Percentiles rank a stretch among this genome's conserved stretches.
Evolutionary conservation across 2,329 filamentous ascomycete genomes (phyloP).

Genomic region (Mycosphaerella sp.): DNA sequence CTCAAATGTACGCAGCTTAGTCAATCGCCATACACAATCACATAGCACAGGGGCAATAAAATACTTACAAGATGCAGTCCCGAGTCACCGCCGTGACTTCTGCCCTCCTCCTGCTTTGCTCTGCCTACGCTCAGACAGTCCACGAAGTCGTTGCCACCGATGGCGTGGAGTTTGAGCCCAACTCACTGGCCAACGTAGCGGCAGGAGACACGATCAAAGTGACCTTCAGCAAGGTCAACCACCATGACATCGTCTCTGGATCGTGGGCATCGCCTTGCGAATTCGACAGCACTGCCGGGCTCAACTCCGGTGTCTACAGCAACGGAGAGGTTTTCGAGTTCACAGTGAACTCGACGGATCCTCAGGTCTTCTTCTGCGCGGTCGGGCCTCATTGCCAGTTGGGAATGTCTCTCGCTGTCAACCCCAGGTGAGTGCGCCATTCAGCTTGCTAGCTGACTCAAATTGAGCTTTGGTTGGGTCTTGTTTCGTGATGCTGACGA

Average conservation of each 20-base stretch:
- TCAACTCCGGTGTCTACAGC: conserved; percentile 6
- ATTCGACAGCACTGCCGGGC: conserved; percentile 4
- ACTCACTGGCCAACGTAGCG: conserved; percentile 3
- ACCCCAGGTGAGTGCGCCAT: conserved; percentile 7
- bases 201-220: conserved; percentile 8
- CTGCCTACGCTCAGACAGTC: conserved; percentile 4
- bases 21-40: conserved; percentile 2
- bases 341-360: conserved; percentile 9
- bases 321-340: conserved; percentile 9
- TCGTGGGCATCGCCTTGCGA: conserved; percentile 4
- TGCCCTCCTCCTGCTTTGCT: conserved; percentile 1
- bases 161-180: conserved; percentile 6
- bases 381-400: conserved; percentile 7
- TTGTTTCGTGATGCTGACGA: no score
- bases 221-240: conserved; percentile 2
- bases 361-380: conserved; percentile 7
- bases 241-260: conserved; percentile 7
- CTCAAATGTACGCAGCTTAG: conserved; percentile 11
- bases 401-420: conserved; percentile 11
- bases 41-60: no score
- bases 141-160: conserved; percentile 3
- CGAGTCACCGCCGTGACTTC: conserved; percentile 5
- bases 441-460: no score
- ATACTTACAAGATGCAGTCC: conserved; percentile 8
- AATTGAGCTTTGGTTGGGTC: no score